Conservation (phyloP, 352 stramenopile genomes). For the Peronosclerospora sorghi region DNA sequence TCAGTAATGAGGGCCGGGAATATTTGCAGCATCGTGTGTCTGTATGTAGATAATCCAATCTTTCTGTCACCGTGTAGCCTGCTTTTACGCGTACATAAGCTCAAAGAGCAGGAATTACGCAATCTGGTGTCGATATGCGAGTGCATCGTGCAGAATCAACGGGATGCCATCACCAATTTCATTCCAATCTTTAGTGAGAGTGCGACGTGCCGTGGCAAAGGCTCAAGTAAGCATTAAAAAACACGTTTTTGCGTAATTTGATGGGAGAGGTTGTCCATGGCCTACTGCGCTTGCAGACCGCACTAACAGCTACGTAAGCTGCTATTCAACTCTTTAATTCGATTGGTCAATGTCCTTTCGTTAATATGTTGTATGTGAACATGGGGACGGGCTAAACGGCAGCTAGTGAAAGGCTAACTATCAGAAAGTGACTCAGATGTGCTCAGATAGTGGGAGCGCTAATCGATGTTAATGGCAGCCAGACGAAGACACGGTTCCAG, state of each 20-base stretch:
- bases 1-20: constrained; percentile 39
- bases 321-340: too few species aligned
- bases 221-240: constrained; percentile 48
- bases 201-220: constrained; percentile 83
- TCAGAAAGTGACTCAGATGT: too few species aligned
- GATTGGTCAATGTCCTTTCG: background rate
- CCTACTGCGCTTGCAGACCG: background rate
- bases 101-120: constrained; percentile 99
- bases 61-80: constrained; percentile 22
- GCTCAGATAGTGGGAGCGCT: too few species aligned
- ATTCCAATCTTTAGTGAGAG: constrained; percentile 96
- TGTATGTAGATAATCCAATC: background rate
- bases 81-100: constrained; percentile 99
- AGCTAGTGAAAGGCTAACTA: too few species aligned
- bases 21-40: too few species aligned
- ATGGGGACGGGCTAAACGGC: too few species aligned
- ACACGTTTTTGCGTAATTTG: background rate
- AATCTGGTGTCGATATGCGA: constrained; percentile 99
- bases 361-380: too few species aligned
- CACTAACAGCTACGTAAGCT: background rate
- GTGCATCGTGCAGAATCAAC: constrained; percentile 98
- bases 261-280: background rate
- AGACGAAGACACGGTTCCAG: too few species aligned
- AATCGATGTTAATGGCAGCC: too few species aligned
- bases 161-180: constrained; percentile 99